Evolutionary conservation across 805 yeast genomes (phyloP), one percentile per base, ranked within the genome.

Genomic region (Dipodascopsis uninucleata): DNA sequence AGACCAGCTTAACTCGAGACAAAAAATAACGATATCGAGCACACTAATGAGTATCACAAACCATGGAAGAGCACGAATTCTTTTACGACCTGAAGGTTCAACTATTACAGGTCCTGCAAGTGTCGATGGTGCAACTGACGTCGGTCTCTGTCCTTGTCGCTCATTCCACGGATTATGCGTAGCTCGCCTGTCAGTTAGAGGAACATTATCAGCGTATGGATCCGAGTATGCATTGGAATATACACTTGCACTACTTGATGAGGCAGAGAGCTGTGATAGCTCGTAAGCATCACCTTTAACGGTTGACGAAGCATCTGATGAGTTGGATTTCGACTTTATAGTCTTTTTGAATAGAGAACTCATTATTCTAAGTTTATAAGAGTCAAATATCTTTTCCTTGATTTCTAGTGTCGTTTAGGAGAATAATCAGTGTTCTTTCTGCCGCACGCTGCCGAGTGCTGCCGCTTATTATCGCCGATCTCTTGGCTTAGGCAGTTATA

Each of bases 1-100:
- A 84, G 78, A 78, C 44, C 65, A 67, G 8, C 69, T 73, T 28
- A 82, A 62, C 60, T 82, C 88, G 9, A 72, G 81, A 5, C 81
- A 70, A 57, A 82, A 82, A 6, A 82, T 81, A 5, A 63, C 62
- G 3, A 77, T 55, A 56, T 82, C 69, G 10, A 64, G 47, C 6
- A 56, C n/a, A 16, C 57, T 49, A 26, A 64, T 46, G 14, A 53
- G 31, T 49, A 57, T 57, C 2, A 60, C 53, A 37, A 65, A 57
- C 52, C 59, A 65, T 6, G 70, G 68, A 34, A 10, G 29, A 26
- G 29, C n/a, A 12, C 9, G 28, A 24, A n/a, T 10, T 7, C 6
- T 12, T 10, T n/a, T 17, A 8, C 35, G 37, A 7, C 7, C 16
- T 12, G 12, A 37, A n/a, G 12, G 40, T 17, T 7, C 8, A n/a